Evolutionary conservation across 306 rosid genomes (phyloP).

Genomic region (Hippophae rhamnoides): DNA sequence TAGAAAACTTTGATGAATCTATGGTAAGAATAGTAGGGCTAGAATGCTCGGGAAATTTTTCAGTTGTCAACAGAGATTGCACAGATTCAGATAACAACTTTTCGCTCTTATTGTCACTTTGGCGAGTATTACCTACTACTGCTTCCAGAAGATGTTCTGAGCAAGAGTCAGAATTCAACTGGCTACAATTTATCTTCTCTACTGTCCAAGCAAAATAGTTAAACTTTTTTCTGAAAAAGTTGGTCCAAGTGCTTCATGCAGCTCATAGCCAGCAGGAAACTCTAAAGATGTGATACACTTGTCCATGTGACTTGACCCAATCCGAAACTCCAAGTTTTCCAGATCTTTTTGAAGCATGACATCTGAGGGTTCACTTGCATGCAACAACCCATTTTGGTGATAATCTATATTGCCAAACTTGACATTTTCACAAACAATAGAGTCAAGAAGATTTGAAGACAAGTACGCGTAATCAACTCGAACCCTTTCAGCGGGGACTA

Average conservation of each 20-base stretch:
- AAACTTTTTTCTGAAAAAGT: conserved; percentile 46
- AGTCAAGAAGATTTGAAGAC: conserved; percentile 33
- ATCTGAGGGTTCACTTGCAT: conserved; percentile 31
- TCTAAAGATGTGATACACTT: conserved; percentile 33
- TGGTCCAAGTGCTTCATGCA: conserved; percentile 93
- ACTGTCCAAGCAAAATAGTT: conserved; percentile 34
- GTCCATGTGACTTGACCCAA: conserved; percentile 28
- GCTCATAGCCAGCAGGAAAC: conserved; percentile 95
- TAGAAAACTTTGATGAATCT: conserved; percentile 53
- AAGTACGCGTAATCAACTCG: conserved; percentile 35
- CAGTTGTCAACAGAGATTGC: conserved; percentile 57
- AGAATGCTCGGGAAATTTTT: conserved; percentile 52
- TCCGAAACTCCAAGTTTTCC: conserved; percentile 28
- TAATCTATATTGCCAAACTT: conserved; percentile 21
- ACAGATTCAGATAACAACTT: conserved; percentile 48
- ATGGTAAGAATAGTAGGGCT: conserved; percentile 33
- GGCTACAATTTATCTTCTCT: conserved; percentile 44
- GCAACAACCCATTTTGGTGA: conserved; percentile 27
- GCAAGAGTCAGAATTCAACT: conserved; percentile 51
- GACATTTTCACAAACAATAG: conserved; percentile 37
- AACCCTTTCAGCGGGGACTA: conserved; percentile 31
- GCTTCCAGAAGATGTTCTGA: conserved; percentile 90
- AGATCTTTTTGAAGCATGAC: conserved; percentile 25
- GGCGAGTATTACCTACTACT: conserved; percentile 61
- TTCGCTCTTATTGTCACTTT: conserved; percentile 48